Evolutionary conservation across 1,284 basidiomycete species (phyloP).

Genomic region (Mycena citricolor): DNA sequence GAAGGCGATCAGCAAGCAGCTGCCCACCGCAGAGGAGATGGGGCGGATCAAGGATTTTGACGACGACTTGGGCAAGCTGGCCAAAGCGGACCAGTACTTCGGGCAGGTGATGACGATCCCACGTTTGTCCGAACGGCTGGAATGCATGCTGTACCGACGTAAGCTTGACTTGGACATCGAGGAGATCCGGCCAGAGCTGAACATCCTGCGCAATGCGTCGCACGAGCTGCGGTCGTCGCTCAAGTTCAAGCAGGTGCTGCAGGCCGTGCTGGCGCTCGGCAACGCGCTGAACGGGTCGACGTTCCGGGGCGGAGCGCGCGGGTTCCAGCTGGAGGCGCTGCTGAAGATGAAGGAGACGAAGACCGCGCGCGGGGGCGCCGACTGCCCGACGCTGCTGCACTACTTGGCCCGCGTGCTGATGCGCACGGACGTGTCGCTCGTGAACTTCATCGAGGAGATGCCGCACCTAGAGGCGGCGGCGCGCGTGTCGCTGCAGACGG

Average conservation of each 20-base stretch:
- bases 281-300: slow-evolving; percentile 82
- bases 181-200: slow-evolving; percentile 82
- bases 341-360: slow-evolving; percentile 87
- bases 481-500: slow-evolving; percentile 70
- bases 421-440: slow-evolving; percentile 62
- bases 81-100: slow-evolving; percentile 86
- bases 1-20: slow-evolving; percentile 67
- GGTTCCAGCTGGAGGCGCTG: slow-evolving; percentile 81
- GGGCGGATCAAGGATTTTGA: slow-evolving; percentile 65
- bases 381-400: slow-evolving; percentile 85
- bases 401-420: slow-evolving; percentile 80
- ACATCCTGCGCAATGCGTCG: slow-evolving; percentile 73
- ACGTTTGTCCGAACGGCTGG: slow-evolving; percentile 68
- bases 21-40: slow-evolving; percentile 77
- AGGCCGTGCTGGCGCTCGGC: slow-evolving; percentile 76
- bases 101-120: slow-evolving; percentile 79
- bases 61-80: slow-evolving; percentile 62
- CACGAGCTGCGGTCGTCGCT: slow-evolving; percentile 69
- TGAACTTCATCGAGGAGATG: slow-evolving; percentile 80
- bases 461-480: slow-evolving; percentile 83
- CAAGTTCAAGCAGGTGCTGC: slow-evolving; percentile 71
- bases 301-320: slow-evolving; percentile 80
- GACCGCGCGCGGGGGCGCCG: slow-evolving; percentile 62
- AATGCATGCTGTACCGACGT: slow-evolving; percentile 81
- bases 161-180: slow-evolving; percentile 82